Percentiles rank a stretch among this genome's conserved stretches.
Evolutionary conservation across 345 rosid species (phyloP).

Genomic region (Eucalyptus paniculata): DNA sequence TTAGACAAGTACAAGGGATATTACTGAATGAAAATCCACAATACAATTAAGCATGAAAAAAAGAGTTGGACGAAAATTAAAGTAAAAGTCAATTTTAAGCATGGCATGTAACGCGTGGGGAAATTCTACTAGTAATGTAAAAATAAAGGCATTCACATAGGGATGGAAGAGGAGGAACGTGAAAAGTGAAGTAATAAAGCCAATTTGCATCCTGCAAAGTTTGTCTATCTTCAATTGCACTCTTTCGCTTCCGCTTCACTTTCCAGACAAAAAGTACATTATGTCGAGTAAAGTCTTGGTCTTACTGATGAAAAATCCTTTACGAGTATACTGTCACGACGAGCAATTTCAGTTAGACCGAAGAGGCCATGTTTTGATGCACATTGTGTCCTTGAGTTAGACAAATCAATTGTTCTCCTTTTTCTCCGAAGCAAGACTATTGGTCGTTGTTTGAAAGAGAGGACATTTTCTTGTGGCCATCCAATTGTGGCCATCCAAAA

Average conservation of each 20-base stretch:
- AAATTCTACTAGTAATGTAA: background rate
- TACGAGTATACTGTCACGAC: too few species aligned
- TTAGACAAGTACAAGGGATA: background rate
- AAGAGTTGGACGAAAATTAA: too few species aligned
- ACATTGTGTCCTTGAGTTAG: background rate
- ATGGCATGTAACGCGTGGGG: rapidly evolving
- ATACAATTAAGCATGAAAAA: too few species aligned
- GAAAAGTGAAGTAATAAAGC: too few species aligned
- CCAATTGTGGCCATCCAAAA: too few species aligned
- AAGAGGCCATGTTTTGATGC: background rate
- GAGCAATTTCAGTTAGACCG: background rate
- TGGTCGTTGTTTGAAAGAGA: background rate
- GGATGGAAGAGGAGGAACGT: background rate
- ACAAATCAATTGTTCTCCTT: background rate
- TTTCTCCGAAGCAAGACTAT: background rate
- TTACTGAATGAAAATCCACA: too few species aligned
- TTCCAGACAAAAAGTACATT: too few species aligned
- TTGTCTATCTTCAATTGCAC: too few species aligned
- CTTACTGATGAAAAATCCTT: background rate
- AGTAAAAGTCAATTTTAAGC: too few species aligned
- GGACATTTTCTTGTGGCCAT: too few species aligned
- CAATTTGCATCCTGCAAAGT: too few species aligned
- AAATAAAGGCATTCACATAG: background rate
- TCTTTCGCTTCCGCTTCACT: too few species aligned
- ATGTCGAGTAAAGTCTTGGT: background rate